Percentiles rank a stretch among this genome's conserved stretches.
Conservation (phyloP, 2,329 filamentous ascomycete species). For the Cucurbitaria berberidis region DNA sequence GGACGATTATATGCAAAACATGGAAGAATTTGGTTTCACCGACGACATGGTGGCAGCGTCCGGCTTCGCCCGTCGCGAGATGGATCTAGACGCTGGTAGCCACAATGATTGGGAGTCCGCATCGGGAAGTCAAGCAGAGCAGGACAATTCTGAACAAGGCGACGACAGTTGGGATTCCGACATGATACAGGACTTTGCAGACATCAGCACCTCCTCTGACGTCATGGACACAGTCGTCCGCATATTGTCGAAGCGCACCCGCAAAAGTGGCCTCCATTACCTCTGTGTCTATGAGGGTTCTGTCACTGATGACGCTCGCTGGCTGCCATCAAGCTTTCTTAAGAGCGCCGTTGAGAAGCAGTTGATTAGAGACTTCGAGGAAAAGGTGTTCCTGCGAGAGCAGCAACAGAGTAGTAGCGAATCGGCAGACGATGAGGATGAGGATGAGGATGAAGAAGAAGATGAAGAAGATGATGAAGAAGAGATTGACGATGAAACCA, state of each 20-base stretch:
- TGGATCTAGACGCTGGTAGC: constrained; percentile 41
- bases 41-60: constrained; percentile 34
- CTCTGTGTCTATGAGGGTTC: constrained; percentile 57
- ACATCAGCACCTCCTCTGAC: constrained; percentile 59
- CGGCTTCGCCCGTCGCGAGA: constrained; percentile 40
- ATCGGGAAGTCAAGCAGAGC: constrained; percentile 15
- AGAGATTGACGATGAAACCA: constrained; percentile 59
- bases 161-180: constrained; percentile 52
- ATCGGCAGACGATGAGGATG: constrained; percentile 25
- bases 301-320: constrained; percentile 56
- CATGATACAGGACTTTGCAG: constrained; percentile 56
- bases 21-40: constrained; percentile 56
- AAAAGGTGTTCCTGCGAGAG: constrained; percentile 21
- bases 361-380: constrained; percentile 39
- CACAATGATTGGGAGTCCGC: constrained; percentile 42
- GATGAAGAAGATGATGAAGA: constrained; percentile 47
- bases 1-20: constrained; percentile 75
- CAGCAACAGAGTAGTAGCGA: constrained; percentile 28
- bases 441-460: constrained; percentile 47
- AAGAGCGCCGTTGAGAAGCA: constrained; percentile 28
- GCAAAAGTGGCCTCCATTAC: constrained; percentile 56
- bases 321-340: constrained; percentile 50
- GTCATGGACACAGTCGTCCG: constrained; percentile 50
- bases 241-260: constrained; percentile 55
- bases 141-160: constrained; percentile 11